Evolutionary conservation across 2,329 filamentous ascomycete genomes (phyloP).

Genomic region (Exserohilum turcica): DNA sequence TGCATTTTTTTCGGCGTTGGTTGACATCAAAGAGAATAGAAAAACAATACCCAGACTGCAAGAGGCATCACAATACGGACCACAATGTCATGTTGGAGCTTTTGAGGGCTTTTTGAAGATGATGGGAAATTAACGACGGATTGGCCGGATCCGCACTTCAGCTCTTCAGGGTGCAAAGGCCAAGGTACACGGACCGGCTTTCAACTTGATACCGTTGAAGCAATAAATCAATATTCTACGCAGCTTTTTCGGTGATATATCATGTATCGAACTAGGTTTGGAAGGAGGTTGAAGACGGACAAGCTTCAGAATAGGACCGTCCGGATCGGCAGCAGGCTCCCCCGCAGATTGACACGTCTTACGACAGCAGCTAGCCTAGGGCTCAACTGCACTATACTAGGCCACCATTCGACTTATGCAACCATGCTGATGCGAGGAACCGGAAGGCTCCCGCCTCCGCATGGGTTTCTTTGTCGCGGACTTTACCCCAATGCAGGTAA

Average conservation of each 20-base stretch:
- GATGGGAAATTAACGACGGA: background rate
- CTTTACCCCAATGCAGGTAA: background rate
- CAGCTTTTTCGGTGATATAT: background rate
- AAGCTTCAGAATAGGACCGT: slow-evolving; percentile 6
- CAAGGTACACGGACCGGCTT: background rate
- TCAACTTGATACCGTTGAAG: background rate
- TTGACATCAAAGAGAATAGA: background rate
- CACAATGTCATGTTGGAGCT: too few species aligned
- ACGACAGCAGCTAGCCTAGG: background rate
- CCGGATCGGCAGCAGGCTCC: background rate
- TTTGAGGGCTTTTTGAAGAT: slow-evolving; percentile 6
- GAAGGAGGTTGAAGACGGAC: background rate
- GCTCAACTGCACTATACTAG: background rate
- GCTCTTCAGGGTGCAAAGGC: background rate
- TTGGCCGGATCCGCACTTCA: slow-evolving; percentile 6
- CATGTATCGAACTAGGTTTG: background rate
- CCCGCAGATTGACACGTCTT: slow-evolving; percentile 1
- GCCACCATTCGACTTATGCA: background rate
- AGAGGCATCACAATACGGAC: background rate
- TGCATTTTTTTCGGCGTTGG: slow-evolving; percentile 13
- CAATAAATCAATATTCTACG: background rate
- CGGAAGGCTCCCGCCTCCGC: background rate
- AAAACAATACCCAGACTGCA: slow-evolving; percentile 9
- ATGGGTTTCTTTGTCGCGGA: background rate
- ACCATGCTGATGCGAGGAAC: background rate